Conservation (phyloP, 2,329 filamentous ascomycete genomes). For the Ceratocystis diversiconidia region DNA sequence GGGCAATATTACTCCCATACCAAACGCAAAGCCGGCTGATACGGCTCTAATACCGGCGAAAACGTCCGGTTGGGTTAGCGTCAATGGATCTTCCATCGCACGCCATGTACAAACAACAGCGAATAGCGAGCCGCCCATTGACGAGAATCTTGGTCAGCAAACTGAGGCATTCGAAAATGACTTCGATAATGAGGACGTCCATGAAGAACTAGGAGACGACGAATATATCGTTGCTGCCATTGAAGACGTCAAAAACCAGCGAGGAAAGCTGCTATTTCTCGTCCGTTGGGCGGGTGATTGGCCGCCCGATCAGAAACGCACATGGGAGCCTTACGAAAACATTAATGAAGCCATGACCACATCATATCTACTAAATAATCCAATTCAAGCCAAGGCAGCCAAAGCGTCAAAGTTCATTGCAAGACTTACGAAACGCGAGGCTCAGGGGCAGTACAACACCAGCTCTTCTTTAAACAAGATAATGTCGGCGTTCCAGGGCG, state of each 20-base stretch:
- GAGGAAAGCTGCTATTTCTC: constrained; percentile 33
- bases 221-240: constrained; percentile 30
- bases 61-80: background rate
- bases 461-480: background rate
- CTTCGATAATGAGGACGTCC: background rate
- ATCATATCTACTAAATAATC: constrained; percentile 3
- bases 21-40: background rate
- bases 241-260: constrained; percentile 30
- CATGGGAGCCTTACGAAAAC: constrained; percentile 44
- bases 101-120: background rate
- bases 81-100: background rate
- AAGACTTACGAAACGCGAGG: background rate
- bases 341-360: constrained; percentile 23
- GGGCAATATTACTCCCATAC: background rate
- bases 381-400: background rate
- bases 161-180: background rate
- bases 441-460: background rate
- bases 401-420: background rate
- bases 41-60: background rate
- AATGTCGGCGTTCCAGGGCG: constrained; percentile 8
- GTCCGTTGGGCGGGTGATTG: constrained; percentile 45
- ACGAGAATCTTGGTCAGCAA: no score
- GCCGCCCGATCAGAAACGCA: constrained; percentile 41
- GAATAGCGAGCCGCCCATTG: background rate
- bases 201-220: constrained; percentile 13